A percentile compares a stretch with the other conserved stretches of the same genome.
These are phyloP conservation scores for Pseudogymnoascus sp. DNA, from an alignment of 2,329 filamentous ascomycete genomes.

Conservation along the genomic window DNA sequence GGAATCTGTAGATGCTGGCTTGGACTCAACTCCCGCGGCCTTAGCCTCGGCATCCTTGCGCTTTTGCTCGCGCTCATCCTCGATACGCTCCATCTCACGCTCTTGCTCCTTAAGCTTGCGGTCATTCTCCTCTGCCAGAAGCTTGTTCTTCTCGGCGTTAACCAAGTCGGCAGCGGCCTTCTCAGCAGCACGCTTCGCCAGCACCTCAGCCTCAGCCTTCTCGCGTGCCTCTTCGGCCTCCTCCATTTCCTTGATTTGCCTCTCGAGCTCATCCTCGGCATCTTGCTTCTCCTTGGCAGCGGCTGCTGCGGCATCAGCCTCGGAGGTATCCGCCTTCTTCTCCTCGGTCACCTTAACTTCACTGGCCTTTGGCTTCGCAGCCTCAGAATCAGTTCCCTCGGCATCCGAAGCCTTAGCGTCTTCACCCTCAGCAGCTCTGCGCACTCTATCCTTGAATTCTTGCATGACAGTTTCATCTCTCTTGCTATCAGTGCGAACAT, in stretches of 20 bases:
- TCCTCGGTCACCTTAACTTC: constrained; percentile 26
- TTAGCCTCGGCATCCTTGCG: constrained; percentile 41
- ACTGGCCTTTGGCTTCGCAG: constrained; percentile 23
- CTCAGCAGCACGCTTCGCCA: constrained; percentile 22
- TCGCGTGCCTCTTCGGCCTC: constrained; percentile 27
- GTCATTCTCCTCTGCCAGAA: constrained; percentile 48
- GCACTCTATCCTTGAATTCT: constrained; percentile 57
- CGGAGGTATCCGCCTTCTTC: constrained; percentile 23
- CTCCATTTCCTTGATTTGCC: constrained; percentile 51
- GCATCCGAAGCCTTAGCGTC: constrained; percentile 28
- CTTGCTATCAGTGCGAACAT: constrained; percentile 70
- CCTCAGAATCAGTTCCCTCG: constrained; percentile 23
- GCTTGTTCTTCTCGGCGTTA: constrained; percentile 38
- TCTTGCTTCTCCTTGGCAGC: constrained; percentile 32
- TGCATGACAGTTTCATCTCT: constrained; percentile 73
- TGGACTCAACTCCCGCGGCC: constrained; percentile 12
- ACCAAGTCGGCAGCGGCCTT: constrained; percentile 31
- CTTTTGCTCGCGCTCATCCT: constrained; percentile 59
- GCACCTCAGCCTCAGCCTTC: constrained; percentile 20
- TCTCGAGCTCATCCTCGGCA: constrained; percentile 49
- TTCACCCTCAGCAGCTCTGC: constrained; percentile 28
- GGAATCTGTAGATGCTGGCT: constrained; percentile 12
- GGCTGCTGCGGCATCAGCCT: constrained; percentile 26
- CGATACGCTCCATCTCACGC: constrained; percentile 61
- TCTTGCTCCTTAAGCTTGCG: constrained; percentile 64